Percentiles rank a stretch among this genome's conserved stretches.
These are phyloP conservation scores for Solanum stenotomum DNA, from an alignment of 257 asterid genomes.

Conservation along the genomic window DNA sequence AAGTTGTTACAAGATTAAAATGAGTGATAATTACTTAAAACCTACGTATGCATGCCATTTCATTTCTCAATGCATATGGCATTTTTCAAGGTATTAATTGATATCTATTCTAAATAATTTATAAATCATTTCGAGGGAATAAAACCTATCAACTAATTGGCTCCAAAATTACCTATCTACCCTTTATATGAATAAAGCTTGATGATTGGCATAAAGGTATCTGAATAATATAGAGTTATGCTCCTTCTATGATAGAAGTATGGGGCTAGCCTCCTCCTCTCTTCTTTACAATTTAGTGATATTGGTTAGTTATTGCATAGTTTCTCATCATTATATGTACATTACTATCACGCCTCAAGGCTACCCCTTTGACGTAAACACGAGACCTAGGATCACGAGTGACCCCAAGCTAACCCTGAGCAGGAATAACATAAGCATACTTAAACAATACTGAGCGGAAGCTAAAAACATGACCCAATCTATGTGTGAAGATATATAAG, in stretches of 20 bases:
- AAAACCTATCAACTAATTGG: not conserved
- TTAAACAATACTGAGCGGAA: too few species aligned
- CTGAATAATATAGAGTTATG: not conserved
- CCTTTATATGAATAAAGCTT: not conserved
- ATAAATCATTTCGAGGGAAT: not conserved
- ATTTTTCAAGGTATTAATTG: not conserved
- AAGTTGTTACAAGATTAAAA: too few species aligned
- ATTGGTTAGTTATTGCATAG: not conserved
- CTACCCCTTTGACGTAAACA: too few species aligned
- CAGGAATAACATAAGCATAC: too few species aligned
- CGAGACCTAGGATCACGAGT: too few species aligned
- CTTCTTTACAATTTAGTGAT: not conserved
- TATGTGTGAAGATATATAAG: too few species aligned
- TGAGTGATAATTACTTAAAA: too few species aligned
- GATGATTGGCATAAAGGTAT: not conserved
- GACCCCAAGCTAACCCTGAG: too few species aligned
- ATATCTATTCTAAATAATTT: not conserved
- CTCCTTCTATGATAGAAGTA: not conserved
- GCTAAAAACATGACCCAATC: too few species aligned
- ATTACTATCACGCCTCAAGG: too few species aligned
- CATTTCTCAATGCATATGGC: not conserved
- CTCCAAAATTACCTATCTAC: not conserved
- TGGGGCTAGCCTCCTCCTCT: not conserved
- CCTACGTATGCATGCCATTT: too few species aligned
- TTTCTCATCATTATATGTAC: too few species aligned